Evolutionary conservation across 768 basidiomycete species (phyloP), one percentile per base, ranked within the genome.

Genomic region (Scleroderma citrinum): DNA sequence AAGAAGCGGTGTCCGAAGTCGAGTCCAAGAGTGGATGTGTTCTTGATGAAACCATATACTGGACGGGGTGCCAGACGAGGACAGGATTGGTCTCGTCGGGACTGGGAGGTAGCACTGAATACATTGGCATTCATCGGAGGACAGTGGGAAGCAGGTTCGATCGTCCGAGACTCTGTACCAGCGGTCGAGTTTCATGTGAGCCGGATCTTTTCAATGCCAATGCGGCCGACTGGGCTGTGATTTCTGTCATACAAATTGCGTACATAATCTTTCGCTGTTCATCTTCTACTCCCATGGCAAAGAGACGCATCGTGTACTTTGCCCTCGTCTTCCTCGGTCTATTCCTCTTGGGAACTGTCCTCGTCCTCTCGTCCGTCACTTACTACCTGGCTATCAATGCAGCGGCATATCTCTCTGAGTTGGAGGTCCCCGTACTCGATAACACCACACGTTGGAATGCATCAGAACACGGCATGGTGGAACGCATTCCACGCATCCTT

Each of bases 291-390:
- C 38, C 46, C 54, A 76, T 75, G 72, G 61, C 73, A 26, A 71
- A 75, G 52, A 66, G 71, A 62, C 72, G 76, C 57, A 59, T 71
- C 1, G 63, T 80, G 26, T 69, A 77, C 58, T 62, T 73, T 49
- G 62, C 73, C 17, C 72, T 85, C 44, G 63, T 73, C 57, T 53
- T 84, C 51, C 74, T 95, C 59, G 83, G 81, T 49, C 76, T 92
- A 58, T 68, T 94, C 71, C 83, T 97, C 49, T 58, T 88, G 19
- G 92, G 92, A 40, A 97, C 94, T 17, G 81, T 96, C 68, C 59
- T 89, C 67, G 92, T 98, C 50, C 83, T 98, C 64, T 89, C 89
- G 8, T 92, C 90, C 20, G 80, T 97, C 42, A 87, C 92, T 17
- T 90, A 86, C 67, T 94, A 92, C 63, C 85, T 95, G 52, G 76